Percentiles rank a stretch among this genome's conserved stretches.
Conservation (phyloP, 139 green algal species). For the Picochlorum sp. region DNA sequence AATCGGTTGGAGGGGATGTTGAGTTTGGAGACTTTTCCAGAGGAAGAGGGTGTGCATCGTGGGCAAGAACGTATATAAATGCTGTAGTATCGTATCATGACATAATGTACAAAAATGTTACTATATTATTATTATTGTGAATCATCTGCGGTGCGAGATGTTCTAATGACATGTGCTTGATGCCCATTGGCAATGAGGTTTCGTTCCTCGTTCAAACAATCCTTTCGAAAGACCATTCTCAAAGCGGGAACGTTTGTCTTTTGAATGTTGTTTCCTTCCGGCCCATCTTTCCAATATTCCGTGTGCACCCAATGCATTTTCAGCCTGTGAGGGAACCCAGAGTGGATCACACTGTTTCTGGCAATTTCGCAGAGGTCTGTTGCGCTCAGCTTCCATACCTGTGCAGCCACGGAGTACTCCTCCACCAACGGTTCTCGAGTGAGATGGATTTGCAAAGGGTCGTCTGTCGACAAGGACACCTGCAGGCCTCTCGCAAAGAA, state of each 20-base stretch:
- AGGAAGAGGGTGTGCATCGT: constrained; percentile 22
- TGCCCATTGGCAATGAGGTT: constrained; percentile 30
- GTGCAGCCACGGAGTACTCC: constrained; percentile 95
- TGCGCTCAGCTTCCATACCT: constrained; percentile 90
- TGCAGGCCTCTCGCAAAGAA: constrained; percentile 94
- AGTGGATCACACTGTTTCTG: constrained; percentile 90
- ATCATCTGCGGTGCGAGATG: constrained; percentile 17
- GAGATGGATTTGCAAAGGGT: constrained; percentile 77
- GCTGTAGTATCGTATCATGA: neutral
- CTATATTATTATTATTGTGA: neutral
- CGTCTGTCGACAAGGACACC: constrained; percentile 45
- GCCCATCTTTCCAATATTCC: constrained; percentile 75
- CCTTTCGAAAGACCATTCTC: constrained; percentile 78
- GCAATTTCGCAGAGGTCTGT: constrained; percentile 97
- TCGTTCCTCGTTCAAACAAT: constrained; percentile 37
- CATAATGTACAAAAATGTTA: neutral
- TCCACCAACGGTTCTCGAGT: constrained; percentile 97
- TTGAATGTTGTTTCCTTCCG: constrained; percentile 94
- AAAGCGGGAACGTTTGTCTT: constrained; percentile 97
- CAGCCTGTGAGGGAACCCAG: constrained; percentile 80
- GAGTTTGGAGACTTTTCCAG: constrained; percentile 18
- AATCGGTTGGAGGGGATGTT: neutral
- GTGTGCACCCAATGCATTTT: constrained; percentile 70
- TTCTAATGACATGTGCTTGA: constrained; percentile 13
- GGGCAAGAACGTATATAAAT: constrained; percentile 24